Conservation (phyloP, 139 green algal genomes). For the Micromonas commoda region DNA sequence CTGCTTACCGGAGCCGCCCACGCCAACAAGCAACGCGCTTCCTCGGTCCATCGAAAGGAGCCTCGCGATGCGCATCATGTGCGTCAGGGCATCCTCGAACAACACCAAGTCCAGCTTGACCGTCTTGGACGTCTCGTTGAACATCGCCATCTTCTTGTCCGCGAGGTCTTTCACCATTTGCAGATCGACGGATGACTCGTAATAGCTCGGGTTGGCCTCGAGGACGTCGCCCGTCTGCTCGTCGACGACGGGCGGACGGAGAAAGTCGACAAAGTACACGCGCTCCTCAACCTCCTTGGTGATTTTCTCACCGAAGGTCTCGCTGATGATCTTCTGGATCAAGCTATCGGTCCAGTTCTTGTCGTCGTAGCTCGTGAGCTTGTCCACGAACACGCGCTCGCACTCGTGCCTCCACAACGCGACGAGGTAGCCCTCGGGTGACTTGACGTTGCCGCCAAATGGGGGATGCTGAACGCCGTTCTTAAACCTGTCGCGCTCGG, state of each 20-base stretch:
- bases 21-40: conserved; percentile 56
- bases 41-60: conserved; percentile 57
- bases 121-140: conserved; percentile 54
- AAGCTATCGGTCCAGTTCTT: conserved; percentile 38
- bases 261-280: not conserved
- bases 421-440: conserved; percentile 55
- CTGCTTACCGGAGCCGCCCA: conserved; percentile 57
- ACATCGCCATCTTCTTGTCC: conserved; percentile 61
- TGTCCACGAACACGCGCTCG: conserved; percentile 66
- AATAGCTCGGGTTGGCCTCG: conserved; percentile 62
- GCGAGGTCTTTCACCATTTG: conserved; percentile 67
- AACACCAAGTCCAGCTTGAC: conserved; percentile 78
- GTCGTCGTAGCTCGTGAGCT: conserved; percentile 52
- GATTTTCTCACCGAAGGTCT: conserved; percentile 22
- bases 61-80: conserved; percentile 66
- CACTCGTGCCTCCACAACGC: conserved; percentile 66
- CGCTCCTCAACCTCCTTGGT: conserved; percentile 34
- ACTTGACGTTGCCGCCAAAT: conserved; percentile 63
- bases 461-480: conserved; percentile 48
- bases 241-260: conserved; percentile 64
- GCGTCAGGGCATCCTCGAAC: conserved; percentile 76
- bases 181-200: conserved; percentile 67
- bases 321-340: conserved; percentile 31
- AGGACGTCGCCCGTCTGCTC: conserved; percentile 58
- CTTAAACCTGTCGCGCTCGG: conserved; percentile 44